Evolutionary conservation across 2,329 filamentous ascomycete species (phyloP).

Genomic region (Dryadomyces quercus-mongolicae): DNA sequence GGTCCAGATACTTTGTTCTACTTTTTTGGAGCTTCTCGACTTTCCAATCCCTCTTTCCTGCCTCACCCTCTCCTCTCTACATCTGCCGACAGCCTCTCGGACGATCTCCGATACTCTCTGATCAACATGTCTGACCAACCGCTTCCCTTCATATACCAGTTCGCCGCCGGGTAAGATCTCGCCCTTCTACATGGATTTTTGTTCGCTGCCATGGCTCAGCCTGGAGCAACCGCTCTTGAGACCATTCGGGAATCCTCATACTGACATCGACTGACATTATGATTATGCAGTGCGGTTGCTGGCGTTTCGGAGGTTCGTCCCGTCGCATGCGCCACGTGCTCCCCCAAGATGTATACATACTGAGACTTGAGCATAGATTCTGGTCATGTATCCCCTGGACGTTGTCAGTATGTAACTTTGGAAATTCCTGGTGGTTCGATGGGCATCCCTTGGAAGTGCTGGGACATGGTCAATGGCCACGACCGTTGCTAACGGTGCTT

Average conservation of each 20-base stretch:
- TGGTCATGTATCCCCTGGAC: conserved; percentile 95
- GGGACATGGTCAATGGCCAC: not conserved
- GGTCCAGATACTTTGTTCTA: not conserved
- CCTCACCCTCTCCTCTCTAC: not conserved
- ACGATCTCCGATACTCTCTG: conserved; percentile 1
- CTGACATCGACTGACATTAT: not conserved
- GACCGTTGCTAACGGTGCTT: conserved; percentile 27
- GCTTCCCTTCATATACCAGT: conserved; percentile 88
- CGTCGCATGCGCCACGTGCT: conserved; percentile 1
- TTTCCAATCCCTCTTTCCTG: not conserved
- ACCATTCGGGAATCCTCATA: not conserved
- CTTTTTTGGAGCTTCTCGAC: not conserved
- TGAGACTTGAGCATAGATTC: conserved; percentile 45
- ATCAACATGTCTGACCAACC: conserved; percentile 56
- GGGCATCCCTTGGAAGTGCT: too few species aligned
- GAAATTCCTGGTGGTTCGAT: not conserved
- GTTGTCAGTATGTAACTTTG: conserved; percentile 71
- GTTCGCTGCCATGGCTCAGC: not conserved
- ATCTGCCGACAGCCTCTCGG: not conserved
- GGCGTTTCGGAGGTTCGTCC: conserved; percentile 86
- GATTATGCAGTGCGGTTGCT: conserved; percentile 63
- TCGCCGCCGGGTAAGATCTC: conserved; percentile 60
- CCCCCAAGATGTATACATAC: not conserved
- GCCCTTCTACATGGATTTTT: too few species aligned
- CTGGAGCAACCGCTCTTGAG: conserved; percentile 1